phyloP scores from a whole-genome alignment of 352 stramenopile genomes.

The Bremia lactucae region DNA sequence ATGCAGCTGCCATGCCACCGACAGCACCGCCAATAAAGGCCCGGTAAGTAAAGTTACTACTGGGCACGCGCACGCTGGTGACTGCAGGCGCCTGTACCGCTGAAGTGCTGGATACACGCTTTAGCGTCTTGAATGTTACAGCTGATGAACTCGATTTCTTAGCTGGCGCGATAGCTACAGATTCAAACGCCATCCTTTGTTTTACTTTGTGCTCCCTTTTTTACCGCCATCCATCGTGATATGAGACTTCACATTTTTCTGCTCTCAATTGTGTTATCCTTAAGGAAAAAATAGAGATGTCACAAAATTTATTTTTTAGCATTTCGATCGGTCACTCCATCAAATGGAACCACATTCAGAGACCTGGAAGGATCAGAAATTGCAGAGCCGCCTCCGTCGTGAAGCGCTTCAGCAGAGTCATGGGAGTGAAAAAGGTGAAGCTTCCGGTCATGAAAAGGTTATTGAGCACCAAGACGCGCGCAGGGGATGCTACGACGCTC shows the following conservation, averaged over 20 bases:
- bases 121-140: background rate
- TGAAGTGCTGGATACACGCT: background rate
- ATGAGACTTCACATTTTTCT: too few species aligned
- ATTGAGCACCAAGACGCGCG: slow-evolving; percentile 15
- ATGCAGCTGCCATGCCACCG: slow-evolving; percentile 68
- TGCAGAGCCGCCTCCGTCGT: slow-evolving; percentile 21
- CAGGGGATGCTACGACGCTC: slow-evolving; percentile 1
- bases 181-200: slow-evolving; percentile 13
- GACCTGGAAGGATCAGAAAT: slow-evolving; percentile 42
- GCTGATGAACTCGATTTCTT: background rate
- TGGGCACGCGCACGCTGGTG: slow-evolving; percentile 25
- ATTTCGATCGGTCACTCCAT: too few species aligned
- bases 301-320: too few species aligned
- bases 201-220: too few species aligned
- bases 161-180: background rate
- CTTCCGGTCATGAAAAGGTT: slow-evolving; percentile 23
- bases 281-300: too few species aligned
- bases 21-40: slow-evolving; percentile 71
- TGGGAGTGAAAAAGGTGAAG: slow-evolving; percentile 14
- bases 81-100: slow-evolving; percentile 9
- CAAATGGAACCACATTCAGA: too few species aligned
- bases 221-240: too few species aligned
- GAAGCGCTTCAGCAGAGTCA: slow-evolving; percentile 9
- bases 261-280: too few species aligned
- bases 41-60: slow-evolving; percentile 29